phyloP scores from a whole-genome alignment of 257 asterid species.

The Eucommia ulmoides region DNA sequence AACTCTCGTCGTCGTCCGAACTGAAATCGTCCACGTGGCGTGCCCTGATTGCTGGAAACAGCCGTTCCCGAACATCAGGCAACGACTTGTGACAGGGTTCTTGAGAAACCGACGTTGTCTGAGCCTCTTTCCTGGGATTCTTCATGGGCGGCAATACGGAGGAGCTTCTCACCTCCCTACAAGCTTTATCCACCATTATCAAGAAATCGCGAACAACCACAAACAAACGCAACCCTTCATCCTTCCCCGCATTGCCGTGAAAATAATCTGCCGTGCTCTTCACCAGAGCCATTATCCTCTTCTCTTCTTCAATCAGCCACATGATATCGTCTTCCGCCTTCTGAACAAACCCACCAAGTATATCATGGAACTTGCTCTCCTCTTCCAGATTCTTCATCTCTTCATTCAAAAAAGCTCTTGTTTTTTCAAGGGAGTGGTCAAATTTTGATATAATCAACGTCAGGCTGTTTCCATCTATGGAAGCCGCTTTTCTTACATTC shows the following conservation, averaged over 20 bases:
- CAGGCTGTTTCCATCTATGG: conserved; percentile 41
- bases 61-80: conserved; percentile 24
- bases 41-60: conserved; percentile 70
- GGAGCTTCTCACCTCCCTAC: conserved; percentile 41
- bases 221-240: conserved; percentile 58
- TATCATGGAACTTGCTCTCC: conserved; percentile 33
- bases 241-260: conserved; percentile 61
- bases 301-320: conserved; percentile 47
- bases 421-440: conserved; percentile 26
- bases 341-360: conserved; percentile 29
- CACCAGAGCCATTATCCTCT: conserved; percentile 52
- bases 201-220: conserved; percentile 68
- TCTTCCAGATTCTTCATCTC: conserved; percentile 44
- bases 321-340: conserved; percentile 43
- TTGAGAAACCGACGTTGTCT: conserved; percentile 33
- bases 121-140: conserved; percentile 23
- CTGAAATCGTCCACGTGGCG: conserved; percentile 37
- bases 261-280: conserved; percentile 82
- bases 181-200: conserved; percentile 58
- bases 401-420: conserved; percentile 33
- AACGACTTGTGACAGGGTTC: conserved; percentile 33
- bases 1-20: conserved; percentile 62
- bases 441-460: conserved; percentile 35
- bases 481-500: conserved; percentile 67
- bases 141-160: conserved; percentile 24